Conservation (phyloP, 257 asterid species). For the Solanum lycopersicoides region DNA sequence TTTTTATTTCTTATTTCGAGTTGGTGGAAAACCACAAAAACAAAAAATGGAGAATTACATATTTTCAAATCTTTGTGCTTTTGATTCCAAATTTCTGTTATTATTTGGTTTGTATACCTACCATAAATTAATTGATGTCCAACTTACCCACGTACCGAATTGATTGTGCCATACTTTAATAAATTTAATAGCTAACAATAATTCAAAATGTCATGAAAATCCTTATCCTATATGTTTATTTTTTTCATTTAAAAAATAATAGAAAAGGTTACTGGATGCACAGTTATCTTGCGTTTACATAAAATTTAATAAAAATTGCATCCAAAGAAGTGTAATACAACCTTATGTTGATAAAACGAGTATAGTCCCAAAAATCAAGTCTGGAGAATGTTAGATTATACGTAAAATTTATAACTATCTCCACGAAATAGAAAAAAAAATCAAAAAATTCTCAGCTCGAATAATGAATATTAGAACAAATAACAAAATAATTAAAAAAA, state of each 20-base stretch:
- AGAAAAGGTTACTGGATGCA: not conserved
- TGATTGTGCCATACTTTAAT: not conserved
- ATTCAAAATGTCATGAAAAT: not conserved
- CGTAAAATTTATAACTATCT: accelerated
- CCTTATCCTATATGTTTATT: not conserved
- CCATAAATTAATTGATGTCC: not conserved
- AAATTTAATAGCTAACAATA: not conserved
- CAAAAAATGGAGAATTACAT: not conserved
- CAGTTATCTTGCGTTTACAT: accelerated
- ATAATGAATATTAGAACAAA: too few species aligned
- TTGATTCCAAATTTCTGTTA: not conserved
- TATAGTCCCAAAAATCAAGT: accelerated
- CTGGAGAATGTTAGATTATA: too few species aligned
- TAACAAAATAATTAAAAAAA: too few species aligned
- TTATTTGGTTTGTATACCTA: not conserved
- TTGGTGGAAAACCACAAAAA: not conserved
- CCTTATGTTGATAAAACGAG: too few species aligned
- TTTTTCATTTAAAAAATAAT: not conserved
- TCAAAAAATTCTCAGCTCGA: accelerated
- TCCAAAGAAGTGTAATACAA: not conserved
- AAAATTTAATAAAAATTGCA: not conserved
- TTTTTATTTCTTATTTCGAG: not conserved
- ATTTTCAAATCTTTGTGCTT: not conserved
- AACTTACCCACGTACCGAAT: not conserved
- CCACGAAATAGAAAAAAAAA: accelerated